Conservation (phyloP, 139 green algal species). For the Chlamydomonas schloesseri region DNA sequence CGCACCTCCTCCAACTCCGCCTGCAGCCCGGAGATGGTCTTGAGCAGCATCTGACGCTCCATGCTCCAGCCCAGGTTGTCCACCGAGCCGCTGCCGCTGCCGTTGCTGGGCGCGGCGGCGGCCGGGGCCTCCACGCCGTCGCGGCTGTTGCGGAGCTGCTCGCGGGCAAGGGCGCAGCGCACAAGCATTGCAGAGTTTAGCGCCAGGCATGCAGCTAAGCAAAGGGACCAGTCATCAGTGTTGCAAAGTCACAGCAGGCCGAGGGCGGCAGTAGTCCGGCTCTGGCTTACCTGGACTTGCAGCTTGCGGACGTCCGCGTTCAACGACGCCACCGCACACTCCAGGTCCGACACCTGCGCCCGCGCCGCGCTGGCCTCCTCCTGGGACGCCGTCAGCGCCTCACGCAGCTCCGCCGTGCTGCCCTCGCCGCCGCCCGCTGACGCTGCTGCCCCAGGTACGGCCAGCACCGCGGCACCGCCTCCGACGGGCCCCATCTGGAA, state of each 20-base stretch:
- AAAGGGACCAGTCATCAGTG: too few species aligned
- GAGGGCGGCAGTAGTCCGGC: too few species aligned
- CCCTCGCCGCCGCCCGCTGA: too few species aligned
- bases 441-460: too few species aligned
- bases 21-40: slow-evolving; percentile 19
- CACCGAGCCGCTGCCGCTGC: background rate
- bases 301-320: slow-evolving; percentile 3
- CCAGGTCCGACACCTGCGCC: slow-evolving; percentile 5
- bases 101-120: too few species aligned
- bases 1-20: background rate
- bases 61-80: slow-evolving; percentile 22
- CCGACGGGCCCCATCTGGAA: too few species aligned
- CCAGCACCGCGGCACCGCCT: too few species aligned
- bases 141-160: background rate
- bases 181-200: too few species aligned
- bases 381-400: background rate
- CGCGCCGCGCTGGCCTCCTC: background rate
- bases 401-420: background rate
- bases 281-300: background rate
- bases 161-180: too few species aligned
- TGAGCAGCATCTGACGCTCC: slow-evolving; percentile 45
- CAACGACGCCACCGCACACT: background rate
- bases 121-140: background rate
- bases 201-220: too few species aligned
- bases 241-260: too few species aligned